Percentiles rank a stretch among this genome's conserved stretches.
phyloP scores from a whole-genome alignment of 176 grass and related monocot genomes.

The Carex myosuroides region DNA sequence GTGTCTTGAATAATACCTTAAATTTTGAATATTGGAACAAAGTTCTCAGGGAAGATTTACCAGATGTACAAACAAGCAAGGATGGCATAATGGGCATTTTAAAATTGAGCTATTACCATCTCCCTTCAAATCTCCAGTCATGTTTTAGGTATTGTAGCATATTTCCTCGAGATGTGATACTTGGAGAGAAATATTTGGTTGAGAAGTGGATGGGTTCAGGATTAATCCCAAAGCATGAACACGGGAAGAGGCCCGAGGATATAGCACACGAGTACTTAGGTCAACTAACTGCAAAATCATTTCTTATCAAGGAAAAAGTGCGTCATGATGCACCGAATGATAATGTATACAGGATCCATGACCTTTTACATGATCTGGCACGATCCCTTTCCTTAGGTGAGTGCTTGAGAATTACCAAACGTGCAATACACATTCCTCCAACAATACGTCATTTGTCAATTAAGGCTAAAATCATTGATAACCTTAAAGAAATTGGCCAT shows the following conservation, averaged over 20 bases:
- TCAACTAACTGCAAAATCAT: conserved; percentile 16
- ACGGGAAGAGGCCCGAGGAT: conserved; percentile 13
- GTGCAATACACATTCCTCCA: neutral
- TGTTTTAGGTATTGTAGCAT: conserved; percentile 31
- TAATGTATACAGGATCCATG: conserved; percentile 17
- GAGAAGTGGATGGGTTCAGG: conserved; percentile 19
- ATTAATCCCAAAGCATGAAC: neutral
- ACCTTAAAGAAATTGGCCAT: neutral
- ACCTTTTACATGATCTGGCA: conserved; percentile 23
- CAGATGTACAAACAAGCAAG: conserved; percentile 2
- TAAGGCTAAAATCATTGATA: neutral
- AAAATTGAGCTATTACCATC: conserved; percentile 25
- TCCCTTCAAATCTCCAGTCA: conserved; percentile 16
- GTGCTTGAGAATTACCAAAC: conserved; percentile 2
- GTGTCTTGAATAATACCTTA: neutral
- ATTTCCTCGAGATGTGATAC: neutral
- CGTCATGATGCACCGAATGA: conserved; percentile 14
- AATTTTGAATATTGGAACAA: conserved; percentile 1
- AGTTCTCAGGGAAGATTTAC: neutral
- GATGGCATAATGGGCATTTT: conserved; percentile 21
- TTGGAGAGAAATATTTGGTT: conserved; percentile 3
- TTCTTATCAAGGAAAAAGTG: neutral
- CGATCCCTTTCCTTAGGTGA: conserved; percentile 13
- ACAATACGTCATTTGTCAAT: neutral
- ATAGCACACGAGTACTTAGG: conserved; percentile 6